Percentiles rank a stretch among this genome's conserved stretches.
These are phyloP conservation scores for Pichia terricola DNA, from an alignment of 1,139 yeast genomes.

Conservation along the genomic window DNA sequence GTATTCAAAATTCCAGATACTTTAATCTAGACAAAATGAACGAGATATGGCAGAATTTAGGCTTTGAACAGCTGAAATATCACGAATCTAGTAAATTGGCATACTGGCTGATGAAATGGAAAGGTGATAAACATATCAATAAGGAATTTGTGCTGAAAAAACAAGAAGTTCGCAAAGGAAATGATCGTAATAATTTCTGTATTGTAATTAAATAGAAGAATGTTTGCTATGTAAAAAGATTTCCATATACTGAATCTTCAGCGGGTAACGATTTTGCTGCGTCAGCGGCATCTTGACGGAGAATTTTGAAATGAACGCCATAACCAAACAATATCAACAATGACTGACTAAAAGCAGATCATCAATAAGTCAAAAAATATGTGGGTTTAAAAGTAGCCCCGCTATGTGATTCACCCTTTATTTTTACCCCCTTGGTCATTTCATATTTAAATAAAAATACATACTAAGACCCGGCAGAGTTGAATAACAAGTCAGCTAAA, in stretches of 20 bases:
- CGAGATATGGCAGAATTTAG: conserved; percentile 43
- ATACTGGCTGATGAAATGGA: conserved; percentile 60
- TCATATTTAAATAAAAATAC: too few species aligned
- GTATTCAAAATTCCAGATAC: conserved; percentile 75
- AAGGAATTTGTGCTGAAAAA: conserved; percentile 27
- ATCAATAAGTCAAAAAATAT: too few species aligned
- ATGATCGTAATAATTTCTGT: conserved; percentile 56
- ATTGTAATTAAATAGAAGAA: conserved; percentile 22
- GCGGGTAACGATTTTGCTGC: too few species aligned
- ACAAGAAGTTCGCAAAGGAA: conserved; percentile 41
- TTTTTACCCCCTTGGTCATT: too few species aligned
- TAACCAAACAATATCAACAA: too few species aligned
- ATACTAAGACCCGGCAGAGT: too few species aligned
- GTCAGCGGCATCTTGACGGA: too few species aligned
- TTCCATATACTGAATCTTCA: conserved; percentile 78
- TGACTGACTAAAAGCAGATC: too few species aligned
- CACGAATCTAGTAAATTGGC: conserved; percentile 68
- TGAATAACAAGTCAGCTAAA: too few species aligned
- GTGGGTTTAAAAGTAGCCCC: too few species aligned
- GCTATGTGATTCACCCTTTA: too few species aligned
- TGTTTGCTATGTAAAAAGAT: conserved; percentile 70
- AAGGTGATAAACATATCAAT: conserved; percentile 22
- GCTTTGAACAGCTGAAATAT: conserved; percentile 39
- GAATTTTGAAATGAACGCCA: too few species aligned
- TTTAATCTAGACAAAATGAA: conserved; percentile 38